Evolutionary conservation across 164 flowering plant genomes (phyloP).

Genomic region (Nelumbo lutea): DNA sequence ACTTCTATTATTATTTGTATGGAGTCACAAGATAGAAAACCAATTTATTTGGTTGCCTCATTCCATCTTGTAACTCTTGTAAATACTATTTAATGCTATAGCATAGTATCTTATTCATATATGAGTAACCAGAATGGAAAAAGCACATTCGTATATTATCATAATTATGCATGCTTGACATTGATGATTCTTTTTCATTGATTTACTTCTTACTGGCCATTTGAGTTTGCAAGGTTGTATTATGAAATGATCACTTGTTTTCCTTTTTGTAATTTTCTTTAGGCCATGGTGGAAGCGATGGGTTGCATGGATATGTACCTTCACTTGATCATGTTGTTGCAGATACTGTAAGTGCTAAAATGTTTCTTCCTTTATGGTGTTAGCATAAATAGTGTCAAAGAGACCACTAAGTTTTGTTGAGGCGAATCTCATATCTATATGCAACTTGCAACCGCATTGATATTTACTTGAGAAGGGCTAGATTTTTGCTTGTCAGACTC

Average conservation of each 20-base stretch:
- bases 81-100: no score
- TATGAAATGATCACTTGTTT: not conserved
- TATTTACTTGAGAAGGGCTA: not conserved
- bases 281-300: slow-evolving; percentile 99
- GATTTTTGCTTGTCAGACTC: not conserved
- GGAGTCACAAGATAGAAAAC: no score
- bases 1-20: no score
- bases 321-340: slow-evolving; percentile 95
- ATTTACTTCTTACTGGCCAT: not conserved
- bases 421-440: not conserved
- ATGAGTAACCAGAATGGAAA: no score
- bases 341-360: slow-evolving; percentile 69
- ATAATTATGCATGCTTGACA: no score
- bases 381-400: not conserved
- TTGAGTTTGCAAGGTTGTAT: not conserved
- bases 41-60: no score
- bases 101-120: no score
- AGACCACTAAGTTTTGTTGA: not conserved
- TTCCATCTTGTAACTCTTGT: no score
- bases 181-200: not conserved
- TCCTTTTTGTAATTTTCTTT: slow-evolving; percentile 2
- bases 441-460: not conserved
- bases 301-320: slow-evolving; percentile 97
- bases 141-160: no score
- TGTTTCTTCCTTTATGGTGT: slow-evolving; percentile 3